These are phyloP conservation scores for Fusarium sp. DNA, from an alignment of 2,329 filamentous ascomycete genomes.

Conservation along the genomic window DNA sequence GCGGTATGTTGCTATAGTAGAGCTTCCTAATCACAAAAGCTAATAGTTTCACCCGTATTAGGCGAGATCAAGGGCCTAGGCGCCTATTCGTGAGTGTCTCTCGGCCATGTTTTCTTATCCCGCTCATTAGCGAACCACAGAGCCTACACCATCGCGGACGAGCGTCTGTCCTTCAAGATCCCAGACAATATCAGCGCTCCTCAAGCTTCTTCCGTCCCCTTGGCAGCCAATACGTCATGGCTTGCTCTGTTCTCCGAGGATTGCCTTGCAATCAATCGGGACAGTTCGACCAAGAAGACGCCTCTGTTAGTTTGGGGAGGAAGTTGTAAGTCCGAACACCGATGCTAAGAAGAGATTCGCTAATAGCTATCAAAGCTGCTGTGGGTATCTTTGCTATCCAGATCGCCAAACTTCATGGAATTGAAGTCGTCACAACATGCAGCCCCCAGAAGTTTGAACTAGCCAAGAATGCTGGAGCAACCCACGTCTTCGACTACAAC, in stretches of 20 bases:
- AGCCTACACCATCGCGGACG: constrained; percentile 54
- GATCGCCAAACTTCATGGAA: constrained; percentile 45
- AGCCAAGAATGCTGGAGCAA: constrained; percentile 47
- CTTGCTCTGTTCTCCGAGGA: constrained; percentile 53
- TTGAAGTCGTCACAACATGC: constrained; percentile 51
- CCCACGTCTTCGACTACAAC: constrained; percentile 55
- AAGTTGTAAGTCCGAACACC: constrained; percentile 43
- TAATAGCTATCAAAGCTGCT: not conserved
- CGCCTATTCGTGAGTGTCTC: constrained; percentile 43
- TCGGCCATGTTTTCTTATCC: accelerated
- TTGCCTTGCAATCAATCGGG: constrained; percentile 47
- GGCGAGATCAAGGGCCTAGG: constrained; percentile 48
- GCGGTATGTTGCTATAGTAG: constrained; percentile 27
- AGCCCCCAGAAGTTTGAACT: constrained; percentile 48
- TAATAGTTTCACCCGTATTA: not conserved
- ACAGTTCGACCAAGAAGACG: not conserved
- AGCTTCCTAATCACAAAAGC: not conserved
- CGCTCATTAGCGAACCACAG: constrained; percentile 21
- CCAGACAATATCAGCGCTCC: constrained; percentile 42
- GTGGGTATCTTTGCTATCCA: constrained; percentile 46
- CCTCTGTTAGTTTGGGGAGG: constrained; percentile 56
- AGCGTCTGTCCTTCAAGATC: constrained; percentile 54
- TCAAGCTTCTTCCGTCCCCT: constrained; percentile 51
- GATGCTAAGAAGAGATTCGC: not conserved
- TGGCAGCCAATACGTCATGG: constrained; percentile 54